Evolutionary conservation across 441 rosid genomes (phyloP).

Genomic region (Kokia cookei): DNA sequence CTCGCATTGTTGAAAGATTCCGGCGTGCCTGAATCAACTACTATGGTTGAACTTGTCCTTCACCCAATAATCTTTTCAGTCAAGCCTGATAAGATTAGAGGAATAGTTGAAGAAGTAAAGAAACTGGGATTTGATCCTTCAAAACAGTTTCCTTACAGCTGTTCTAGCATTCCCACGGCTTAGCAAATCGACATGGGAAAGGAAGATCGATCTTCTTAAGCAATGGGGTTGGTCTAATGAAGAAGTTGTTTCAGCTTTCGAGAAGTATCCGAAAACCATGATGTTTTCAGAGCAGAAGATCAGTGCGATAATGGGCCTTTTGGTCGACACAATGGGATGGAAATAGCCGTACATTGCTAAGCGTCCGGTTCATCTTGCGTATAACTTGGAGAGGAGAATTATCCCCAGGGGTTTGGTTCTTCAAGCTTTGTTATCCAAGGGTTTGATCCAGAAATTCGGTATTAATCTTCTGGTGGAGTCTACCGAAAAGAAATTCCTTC

Average conservation of each 20-base stretch:
- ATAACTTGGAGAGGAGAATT: slow-evolving; percentile 7
- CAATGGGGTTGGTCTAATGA: slow-evolving; percentile 30
- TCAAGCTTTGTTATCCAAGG: slow-evolving; percentile 4
- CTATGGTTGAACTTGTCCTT: background rate
- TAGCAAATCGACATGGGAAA: slow-evolving; percentile 9
- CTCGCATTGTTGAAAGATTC: background rate
- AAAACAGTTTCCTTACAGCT: slow-evolving; percentile 7
- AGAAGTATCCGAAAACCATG: slow-evolving; percentile 17
- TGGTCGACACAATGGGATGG: slow-evolving; percentile 27
- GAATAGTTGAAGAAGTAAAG: slow-evolving; percentile 13
- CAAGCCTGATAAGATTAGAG: background rate
- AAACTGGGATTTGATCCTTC: slow-evolving; percentile 16
- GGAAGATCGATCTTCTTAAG: slow-evolving; percentile 5
- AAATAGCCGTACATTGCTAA: slow-evolving; percentile 7
- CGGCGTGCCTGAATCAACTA: slow-evolving; percentile 8
- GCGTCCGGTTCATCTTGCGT: background rate
- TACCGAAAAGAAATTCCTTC: background rate
- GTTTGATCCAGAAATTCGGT: background rate
- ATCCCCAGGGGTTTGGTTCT: slow-evolving; percentile 14
- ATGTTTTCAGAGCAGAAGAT: slow-evolving; percentile 14
- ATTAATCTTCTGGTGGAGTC: background rate
- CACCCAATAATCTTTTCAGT: background rate
- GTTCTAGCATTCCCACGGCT: background rate
- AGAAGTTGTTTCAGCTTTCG: slow-evolving; percentile 14
- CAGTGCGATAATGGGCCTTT: slow-evolving; percentile 4